Conservation (phyloP, 345 rosid genomes). For the Hibiscus trionum region DNA sequence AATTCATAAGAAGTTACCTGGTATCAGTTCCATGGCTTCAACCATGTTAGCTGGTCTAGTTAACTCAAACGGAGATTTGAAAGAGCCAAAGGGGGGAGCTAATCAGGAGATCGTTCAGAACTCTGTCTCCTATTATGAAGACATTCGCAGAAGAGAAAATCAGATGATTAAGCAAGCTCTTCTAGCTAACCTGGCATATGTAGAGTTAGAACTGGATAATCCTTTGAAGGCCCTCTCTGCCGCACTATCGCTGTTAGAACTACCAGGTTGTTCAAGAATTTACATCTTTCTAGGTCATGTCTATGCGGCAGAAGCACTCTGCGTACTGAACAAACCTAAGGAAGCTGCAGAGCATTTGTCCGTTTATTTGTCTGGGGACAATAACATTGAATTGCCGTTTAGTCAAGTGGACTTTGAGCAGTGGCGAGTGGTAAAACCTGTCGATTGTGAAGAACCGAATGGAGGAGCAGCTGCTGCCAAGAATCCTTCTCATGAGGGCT, state of each 20-base stretch:
- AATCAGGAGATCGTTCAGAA: conserved; percentile 57
- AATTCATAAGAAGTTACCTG: conserved; percentile 34
- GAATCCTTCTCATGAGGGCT: conserved; percentile 26
- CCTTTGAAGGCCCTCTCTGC: conserved; percentile 64
- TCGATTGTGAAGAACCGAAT: conserved; percentile 56
- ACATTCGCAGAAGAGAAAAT: conserved; percentile 38
- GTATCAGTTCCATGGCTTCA: conserved; percentile 37
- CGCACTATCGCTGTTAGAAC: conserved; percentile 66
- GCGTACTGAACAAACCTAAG: conserved; percentile 60
- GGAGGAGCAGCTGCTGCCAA: conserved; percentile 34
- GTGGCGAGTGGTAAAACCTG: conserved; percentile 42
- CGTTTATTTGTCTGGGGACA: conserved; percentile 51
- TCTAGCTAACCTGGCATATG: conserved; percentile 70
- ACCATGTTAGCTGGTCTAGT: conserved; percentile 30
- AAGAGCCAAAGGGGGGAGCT: conserved; percentile 67
- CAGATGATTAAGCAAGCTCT: conserved; percentile 65
- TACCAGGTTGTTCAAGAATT: conserved; percentile 63
- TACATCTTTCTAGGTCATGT: conserved; percentile 65
- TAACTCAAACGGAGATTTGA: conserved; percentile 59
- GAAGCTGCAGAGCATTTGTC: conserved; percentile 83
- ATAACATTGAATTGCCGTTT: conserved; percentile 57
- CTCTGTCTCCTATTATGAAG: conserved; percentile 57
- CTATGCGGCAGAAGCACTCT: conserved; percentile 96
- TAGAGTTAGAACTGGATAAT: conserved; percentile 81
- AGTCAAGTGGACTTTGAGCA: conserved; percentile 61